Evolutionary conservation across 257 asterid genomes (phyloP).

Genomic region (Linaria vulgaris): DNA sequence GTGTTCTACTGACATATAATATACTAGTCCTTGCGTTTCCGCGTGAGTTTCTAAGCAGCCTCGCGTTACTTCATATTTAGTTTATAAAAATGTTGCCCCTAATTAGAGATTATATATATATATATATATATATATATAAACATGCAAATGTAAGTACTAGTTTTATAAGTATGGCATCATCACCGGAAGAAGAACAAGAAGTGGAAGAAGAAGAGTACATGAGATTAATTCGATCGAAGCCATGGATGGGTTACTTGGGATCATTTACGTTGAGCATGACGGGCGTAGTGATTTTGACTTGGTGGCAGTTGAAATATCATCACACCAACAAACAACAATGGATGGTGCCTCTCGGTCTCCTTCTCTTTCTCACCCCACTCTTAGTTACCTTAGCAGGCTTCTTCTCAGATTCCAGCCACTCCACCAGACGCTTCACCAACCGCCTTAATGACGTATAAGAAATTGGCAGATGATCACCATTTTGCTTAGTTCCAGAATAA

Average conservation of each 20-base stretch:
- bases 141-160: not conserved
- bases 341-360: constrained; percentile 63
- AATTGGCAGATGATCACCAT: not conserved
- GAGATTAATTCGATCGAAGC: constrained; percentile 11
- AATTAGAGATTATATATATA: no score
- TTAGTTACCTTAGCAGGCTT: constrained; percentile 29
- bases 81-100: no score
- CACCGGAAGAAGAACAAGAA: not conserved
- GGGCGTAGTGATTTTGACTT: constrained; percentile 39
- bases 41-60: constrained; percentile 14
- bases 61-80: not conserved
- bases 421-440: not conserved
- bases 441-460: constrained; percentile 12
- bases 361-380: constrained; percentile 41
- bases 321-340: constrained; percentile 41
- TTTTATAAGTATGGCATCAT: constrained; percentile 12
- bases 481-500: not conserved
- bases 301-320: constrained; percentile 47
- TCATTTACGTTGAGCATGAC: constrained; percentile 35
- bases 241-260: constrained; percentile 34
- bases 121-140: not conserved
- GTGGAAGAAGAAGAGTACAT: constrained; percentile 12
- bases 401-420: constrained; percentile 29
- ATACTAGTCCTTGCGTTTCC: not conserved
- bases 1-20: no score